Conservation (phyloP, 2,329 filamentous ascomycete genomes). For the Arthrobotrys sinensis region DNA sequence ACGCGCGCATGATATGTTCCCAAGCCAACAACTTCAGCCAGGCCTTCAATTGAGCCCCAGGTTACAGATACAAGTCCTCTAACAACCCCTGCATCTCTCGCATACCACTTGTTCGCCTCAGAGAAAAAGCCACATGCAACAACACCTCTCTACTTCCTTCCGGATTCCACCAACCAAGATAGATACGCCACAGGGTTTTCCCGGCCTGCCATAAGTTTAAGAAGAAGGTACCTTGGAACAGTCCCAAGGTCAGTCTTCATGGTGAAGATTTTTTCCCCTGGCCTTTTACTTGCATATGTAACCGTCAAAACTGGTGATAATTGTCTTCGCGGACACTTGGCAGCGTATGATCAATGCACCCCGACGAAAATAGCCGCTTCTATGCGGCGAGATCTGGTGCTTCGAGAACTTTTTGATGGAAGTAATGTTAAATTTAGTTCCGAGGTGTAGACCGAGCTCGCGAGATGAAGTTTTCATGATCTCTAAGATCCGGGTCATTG, state of each 20-base stretch:
- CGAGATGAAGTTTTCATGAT: neutral
- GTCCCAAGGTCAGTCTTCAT: neutral
- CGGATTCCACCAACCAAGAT: neutral
- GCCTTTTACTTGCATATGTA: neutral
- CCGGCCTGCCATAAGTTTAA: neutral
- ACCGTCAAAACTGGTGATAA: neutral
- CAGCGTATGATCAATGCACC: conserved; percentile 6
- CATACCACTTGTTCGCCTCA: neutral
- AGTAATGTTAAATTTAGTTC: conserved; percentile 1
- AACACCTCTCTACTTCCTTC: conserved; percentile 16
- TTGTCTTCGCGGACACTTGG: neutral
- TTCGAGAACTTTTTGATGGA: neutral
- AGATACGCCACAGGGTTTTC: conserved; percentile 9
- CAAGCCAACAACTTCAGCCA: neutral
- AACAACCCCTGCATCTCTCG: conserved; percentile 16
- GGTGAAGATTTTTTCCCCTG: neutral
- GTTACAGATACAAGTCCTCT: conserved; percentile 7
- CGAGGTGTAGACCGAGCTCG: neutral
- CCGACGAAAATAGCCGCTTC: conserved; percentile 13
- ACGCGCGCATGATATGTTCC: conserved; percentile 1
- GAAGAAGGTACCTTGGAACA: conserved; percentile 1
- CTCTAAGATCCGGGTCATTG: neutral
- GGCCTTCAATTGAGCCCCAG: neutral
- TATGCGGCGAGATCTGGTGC: conserved; percentile 5
- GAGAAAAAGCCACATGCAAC: conserved; percentile 24